Evolutionary conservation across 306 rosid species (phyloP).

Genomic region (Aeschynomene evenia): DNA sequence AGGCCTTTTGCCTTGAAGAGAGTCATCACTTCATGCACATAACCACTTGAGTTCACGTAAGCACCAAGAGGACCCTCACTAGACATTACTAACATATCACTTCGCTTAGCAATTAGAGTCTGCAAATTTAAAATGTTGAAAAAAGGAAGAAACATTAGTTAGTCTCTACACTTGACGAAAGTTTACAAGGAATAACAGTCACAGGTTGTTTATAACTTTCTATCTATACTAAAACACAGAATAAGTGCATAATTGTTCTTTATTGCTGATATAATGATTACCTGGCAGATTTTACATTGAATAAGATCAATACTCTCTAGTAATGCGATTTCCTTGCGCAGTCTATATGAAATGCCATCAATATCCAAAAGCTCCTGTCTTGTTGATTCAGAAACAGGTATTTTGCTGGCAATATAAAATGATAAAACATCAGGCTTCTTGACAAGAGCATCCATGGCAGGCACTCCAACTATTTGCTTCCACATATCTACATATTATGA

Average conservation of each 20-base stretch:
- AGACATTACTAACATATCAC: constrained; percentile 95
- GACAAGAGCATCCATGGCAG: constrained; percentile 74
- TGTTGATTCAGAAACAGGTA: constrained; percentile 92
- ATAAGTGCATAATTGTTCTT: neutral
- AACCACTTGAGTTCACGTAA: constrained; percentile 71
- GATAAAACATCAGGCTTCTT: constrained; percentile 83
- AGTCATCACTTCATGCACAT: constrained; percentile 86
- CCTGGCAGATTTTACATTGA: constrained; percentile 78
- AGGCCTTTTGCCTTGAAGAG: constrained; percentile 74
- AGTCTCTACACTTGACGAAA: constrained; percentile 17
- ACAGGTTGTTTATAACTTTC: neutral
- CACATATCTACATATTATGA: constrained; percentile 73
- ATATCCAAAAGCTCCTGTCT: constrained; percentile 96
- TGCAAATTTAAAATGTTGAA: constrained; percentile 42
- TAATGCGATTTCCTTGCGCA: constrained; percentile 90
- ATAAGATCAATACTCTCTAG: constrained; percentile 77
- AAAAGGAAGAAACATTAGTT: constrained; percentile 5
- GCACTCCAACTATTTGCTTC: constrained; percentile 78
- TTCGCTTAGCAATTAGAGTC: constrained; percentile 79
- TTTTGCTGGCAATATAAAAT: constrained; percentile 86
- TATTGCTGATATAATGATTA: constrained; percentile 31
- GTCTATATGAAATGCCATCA: constrained; percentile 78
- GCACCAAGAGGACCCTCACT: constrained; percentile 97
- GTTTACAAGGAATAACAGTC: neutral
- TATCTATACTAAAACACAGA: neutral